phyloP scores from a whole-genome alignment of 2,329 filamentous ascomycete genomes.

The Penicillium sp. region DNA sequence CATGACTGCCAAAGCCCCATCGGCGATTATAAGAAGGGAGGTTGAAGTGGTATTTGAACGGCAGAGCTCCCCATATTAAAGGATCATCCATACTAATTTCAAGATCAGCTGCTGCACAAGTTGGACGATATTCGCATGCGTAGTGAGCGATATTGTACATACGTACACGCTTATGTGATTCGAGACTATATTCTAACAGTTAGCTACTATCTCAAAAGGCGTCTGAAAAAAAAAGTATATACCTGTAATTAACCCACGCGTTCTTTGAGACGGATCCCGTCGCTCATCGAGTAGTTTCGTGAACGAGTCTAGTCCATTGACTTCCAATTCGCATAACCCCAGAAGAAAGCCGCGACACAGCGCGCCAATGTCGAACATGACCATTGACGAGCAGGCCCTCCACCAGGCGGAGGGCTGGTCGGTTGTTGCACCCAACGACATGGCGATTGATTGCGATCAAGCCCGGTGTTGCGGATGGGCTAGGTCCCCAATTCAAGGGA shows the following conservation, averaged over 20 bases:
- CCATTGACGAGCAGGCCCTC: slow-evolving; percentile 67
- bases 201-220: background rate
- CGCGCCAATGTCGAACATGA: slow-evolving; percentile 69
- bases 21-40: slow-evolving; percentile 65
- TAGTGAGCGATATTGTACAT: slow-evolving; percentile 25
- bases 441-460: slow-evolving; percentile 14
- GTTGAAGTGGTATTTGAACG: slow-evolving; percentile 66
- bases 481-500: background rate
- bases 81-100: slow-evolving; percentile 79
- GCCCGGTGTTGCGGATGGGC: background rate
- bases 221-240: slow-evolving; percentile 17
- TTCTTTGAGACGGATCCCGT: slow-evolving; percentile 60
- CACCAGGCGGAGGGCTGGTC: slow-evolving; percentile 50
- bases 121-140: slow-evolving; percentile 16
- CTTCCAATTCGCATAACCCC: slow-evolving; percentile 69
- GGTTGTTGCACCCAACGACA: slow-evolving; percentile 39
- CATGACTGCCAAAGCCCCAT: slow-evolving; percentile 88
- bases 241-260: slow-evolving; percentile 81
- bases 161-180: slow-evolving; percentile 88
- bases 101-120: slow-evolving; percentile 23
- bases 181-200: slow-evolving; percentile 56
- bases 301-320: slow-evolving; percentile 72
- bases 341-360: slow-evolving; percentile 72
- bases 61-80: slow-evolving; percentile 85
- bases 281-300: slow-evolving; percentile 71